Conservation (phyloP, 139 green algal genomes). For the Tetraselmis striata region DNA sequence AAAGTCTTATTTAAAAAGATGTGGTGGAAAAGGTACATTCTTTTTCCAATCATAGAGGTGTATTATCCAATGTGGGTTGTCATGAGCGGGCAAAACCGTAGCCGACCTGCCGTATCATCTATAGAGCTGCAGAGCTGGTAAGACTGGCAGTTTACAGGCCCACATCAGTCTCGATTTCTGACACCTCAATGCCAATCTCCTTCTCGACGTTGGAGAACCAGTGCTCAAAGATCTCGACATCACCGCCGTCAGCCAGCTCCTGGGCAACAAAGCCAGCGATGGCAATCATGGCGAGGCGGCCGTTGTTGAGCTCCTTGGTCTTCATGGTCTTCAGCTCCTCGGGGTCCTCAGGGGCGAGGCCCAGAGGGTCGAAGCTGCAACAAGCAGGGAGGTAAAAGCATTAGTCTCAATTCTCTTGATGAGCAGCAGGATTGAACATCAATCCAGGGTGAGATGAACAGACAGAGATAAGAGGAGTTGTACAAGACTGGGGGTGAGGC, state of each 20-base stretch:
- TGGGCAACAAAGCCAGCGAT: conserved; percentile 64
- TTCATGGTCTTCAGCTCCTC: conserved; percentile 56
- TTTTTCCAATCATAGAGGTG: no score
- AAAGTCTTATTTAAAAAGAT: no score
- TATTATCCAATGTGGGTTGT: no score
- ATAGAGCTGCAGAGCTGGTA: no score
- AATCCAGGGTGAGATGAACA: no score
- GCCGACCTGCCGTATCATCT: no score
- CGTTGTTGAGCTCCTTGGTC: conserved; percentile 82
- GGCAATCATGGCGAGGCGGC: conserved; percentile 76
- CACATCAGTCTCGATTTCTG: conserved; percentile 26
- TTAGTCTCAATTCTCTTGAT: no score
- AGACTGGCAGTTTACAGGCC: conserved; percentile 9
- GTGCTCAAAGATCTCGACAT: conserved; percentile 41
- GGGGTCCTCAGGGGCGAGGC: conserved; percentile 45
- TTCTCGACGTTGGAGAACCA: conserved; percentile 35
- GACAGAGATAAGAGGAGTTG: no score
- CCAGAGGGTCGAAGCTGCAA: conserved; percentile 66
- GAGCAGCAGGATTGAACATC: no score
- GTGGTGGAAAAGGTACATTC: no score
- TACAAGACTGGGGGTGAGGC: no score
- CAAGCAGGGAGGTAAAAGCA: neutral
- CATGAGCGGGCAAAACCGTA: no score
- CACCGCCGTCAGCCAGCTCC: conserved; percentile 34
- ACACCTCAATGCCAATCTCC: conserved; percentile 32